These are phyloP conservation scores for Agaricus subrufescens DNA, from an alignment of 768 basidiomycete genomes.

Conservation along the genomic window DNA sequence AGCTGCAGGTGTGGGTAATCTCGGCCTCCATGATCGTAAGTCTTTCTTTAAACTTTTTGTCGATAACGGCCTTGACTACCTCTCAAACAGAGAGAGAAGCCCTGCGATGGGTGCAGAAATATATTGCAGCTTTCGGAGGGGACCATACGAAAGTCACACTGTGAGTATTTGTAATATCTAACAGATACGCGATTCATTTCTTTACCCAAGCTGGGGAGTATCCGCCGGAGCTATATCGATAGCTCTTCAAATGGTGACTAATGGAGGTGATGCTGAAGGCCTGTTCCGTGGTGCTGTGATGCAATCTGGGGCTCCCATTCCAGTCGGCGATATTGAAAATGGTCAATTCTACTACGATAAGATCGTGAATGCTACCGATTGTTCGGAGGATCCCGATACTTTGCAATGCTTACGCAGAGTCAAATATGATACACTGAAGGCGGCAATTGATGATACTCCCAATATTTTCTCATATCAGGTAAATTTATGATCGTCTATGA, in stretches of 20 bases:
- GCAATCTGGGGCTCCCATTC: slow-evolving; percentile 45
- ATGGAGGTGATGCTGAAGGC: slow-evolving; percentile 37
- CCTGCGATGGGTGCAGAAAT: slow-evolving; percentile 57
- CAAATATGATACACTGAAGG: slow-evolving; percentile 31
- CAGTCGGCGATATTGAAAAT: slow-evolving; percentile 37
- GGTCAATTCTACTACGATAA: slow-evolving; percentile 35
- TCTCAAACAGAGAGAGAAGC: slow-evolving; percentile 40
- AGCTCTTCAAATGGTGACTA: slow-evolving; percentile 43
- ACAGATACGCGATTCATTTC: neutral
- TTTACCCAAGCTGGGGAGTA: slow-evolving; percentile 41
- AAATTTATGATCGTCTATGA: neutral
- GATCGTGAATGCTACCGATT: slow-evolving; percentile 36
- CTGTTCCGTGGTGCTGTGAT: slow-evolving; percentile 49
- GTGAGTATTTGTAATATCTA: slow-evolving; percentile 18
- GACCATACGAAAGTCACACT: slow-evolving; percentile 50
- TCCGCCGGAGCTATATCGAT: slow-evolving; percentile 55
- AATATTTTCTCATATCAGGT: slow-evolving; percentile 41
- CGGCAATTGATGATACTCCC: slow-evolving; percentile 38
- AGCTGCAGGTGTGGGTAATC: slow-evolving; percentile 42
- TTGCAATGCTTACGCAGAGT: slow-evolving; percentile 39
- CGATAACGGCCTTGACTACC: neutral
- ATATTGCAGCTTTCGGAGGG: slow-evolving; percentile 58
- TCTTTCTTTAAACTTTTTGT: neutral
- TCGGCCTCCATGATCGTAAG: slow-evolving; percentile 58
- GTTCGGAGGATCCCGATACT: slow-evolving; percentile 33